phyloP scores from a whole-genome alignment of 371 early-diverging fungal species.

The Mortierella sp. region DNA sequence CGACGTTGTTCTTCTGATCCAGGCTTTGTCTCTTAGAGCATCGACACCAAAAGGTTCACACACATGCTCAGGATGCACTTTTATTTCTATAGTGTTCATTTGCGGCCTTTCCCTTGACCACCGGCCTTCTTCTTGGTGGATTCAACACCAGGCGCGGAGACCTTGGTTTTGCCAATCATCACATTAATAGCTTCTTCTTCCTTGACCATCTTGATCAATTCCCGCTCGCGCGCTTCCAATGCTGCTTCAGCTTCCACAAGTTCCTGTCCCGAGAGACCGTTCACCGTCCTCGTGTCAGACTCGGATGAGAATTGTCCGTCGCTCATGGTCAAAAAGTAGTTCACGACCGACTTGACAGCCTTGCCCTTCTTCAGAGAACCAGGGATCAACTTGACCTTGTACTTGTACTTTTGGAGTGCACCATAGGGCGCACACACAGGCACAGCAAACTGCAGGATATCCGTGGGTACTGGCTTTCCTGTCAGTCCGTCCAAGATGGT shows the following conservation, averaged over 20 bases:
- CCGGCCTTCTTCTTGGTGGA: slow-evolving; percentile 71
- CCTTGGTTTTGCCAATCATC: slow-evolving; percentile 91
- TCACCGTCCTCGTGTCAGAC: slow-evolving; percentile 1
- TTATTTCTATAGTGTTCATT: slow-evolving; percentile 6
- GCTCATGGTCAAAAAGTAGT: slow-evolving; percentile 35
- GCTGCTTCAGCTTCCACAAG: slow-evolving; percentile 64
- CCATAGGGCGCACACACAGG: slow-evolving; percentile 97
- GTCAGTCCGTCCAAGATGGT: slow-evolving; percentile 84
- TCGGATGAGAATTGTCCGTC: slow-evolving; percentile 8
- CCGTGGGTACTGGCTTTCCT: slow-evolving; percentile 79
- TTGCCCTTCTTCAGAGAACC: slow-evolving; percentile 98
- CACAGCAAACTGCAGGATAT: slow-evolving; percentile 88
- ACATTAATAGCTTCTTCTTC: slow-evolving; percentile 84
- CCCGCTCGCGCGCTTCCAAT: slow-evolving; percentile 71
- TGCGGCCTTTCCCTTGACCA: slow-evolving; percentile 39
- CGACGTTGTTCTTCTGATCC: no score
- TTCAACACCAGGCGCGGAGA: slow-evolving; percentile 80
- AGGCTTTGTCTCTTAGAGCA: no score
- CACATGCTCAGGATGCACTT: no score
- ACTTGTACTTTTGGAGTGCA: slow-evolving; percentile 91
- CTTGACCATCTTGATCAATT: slow-evolving; percentile 83
- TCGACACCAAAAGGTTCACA: no score
- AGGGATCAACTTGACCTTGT: slow-evolving; percentile 95
- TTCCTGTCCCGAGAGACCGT: slow-evolving; percentile 53
- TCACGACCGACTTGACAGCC: slow-evolving; percentile 56